Base-by-base conservation (phyloP, 108 stramenopile genomes). In the Discostella pseudostelligera region DNA sequence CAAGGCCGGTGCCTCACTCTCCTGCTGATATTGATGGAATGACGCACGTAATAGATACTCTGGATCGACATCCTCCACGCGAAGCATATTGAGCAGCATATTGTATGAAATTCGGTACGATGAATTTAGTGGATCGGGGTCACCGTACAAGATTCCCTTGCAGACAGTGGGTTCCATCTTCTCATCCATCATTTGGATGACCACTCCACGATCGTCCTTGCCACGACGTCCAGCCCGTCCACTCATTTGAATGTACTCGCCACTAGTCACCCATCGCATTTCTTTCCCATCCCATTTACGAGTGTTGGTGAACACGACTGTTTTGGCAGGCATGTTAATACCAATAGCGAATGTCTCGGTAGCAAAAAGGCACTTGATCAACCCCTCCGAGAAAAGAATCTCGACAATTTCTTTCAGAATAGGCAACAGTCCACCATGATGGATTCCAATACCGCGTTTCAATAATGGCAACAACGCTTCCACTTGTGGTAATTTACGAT, bases 321-420 rank as follows among this genome's bases (percentile, higher is more conserved):
- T 98, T 65, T 96, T 91, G n/a, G 99, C 99, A 11, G 98, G 98
- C 98, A 99, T 99, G 81, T 99, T 99, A 69, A 99, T 95, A 16
- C 99, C 99, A 63, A 99, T 99, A 25, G 93, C 83, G 68, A 99
- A 99, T 3, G 99, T 99, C 62, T 99, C 99, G 1, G 99, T 99
- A 16, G 99, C 98, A 80, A 98, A 99, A 1, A 99, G 74, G 46
- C 85, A 72, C 74, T 99, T 99, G 77, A 99, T 88, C 4, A 99
- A 78, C n/a, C 95, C 94, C 65, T 97, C 97, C 40, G 88, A 83
- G 59, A 99, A 99, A 39, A 99, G 80, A 66, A 99, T 99, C 71
- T 99, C 99, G 26, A 97, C 96, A 78, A 99, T 94, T 65, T 99
- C 99, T 69, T 99, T 99, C 20, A 99, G 80, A 39, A 99, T 99